Base-by-base conservation (phyloP, 2,329 filamentous ascomycete genomes). In the Colletotrichum karsti region DNA sequence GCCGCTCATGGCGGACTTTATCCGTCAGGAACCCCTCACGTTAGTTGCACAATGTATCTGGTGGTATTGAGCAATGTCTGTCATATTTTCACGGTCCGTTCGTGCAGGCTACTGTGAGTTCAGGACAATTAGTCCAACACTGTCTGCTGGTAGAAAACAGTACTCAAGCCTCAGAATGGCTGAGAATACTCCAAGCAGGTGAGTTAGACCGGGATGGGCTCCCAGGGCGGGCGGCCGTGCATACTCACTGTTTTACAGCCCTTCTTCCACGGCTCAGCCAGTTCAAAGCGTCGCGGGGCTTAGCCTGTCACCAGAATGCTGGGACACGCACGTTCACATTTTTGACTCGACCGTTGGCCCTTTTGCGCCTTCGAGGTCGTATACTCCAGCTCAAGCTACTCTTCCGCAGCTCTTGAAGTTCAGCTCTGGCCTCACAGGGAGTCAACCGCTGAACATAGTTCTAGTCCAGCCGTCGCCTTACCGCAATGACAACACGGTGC, bases 281-380 rank as follows among this genome's bases (percentile, higher is more conserved):
- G 10, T 1, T 24, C 24, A 4, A 3, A n/a, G 7, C 9, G n/a
- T 12, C 15, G 26, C 28, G 7, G 3, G 3, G 26, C 15, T 5
- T 13, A 13, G 42, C 24, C 54, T 67, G 7, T n/a, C 44, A 20
- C 15, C 53, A 7, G 59, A 51, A 1, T 26, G 46, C 3, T 68
- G 48, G 44, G 67, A 70, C 26, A 68, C 67, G 18, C 67, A 70
- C n/a, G 67, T 70, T 1, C 67, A 70, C 30, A 54, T 68, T 5
- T 70, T 70, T 35, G 64, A 70, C 33, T 55, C 63, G 1, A 5
- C 13, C 8, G 22, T 70, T 4, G 67, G 67, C 7, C 46, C 63
- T 5, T 70, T 63, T 9, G 53, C 44, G 7, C 15, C 63, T 7
- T 50, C 22, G 1, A 50, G 53, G 15, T 55, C 67, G 3, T 70